Evolutionary conservation across 306 rosid species (phyloP), one percentile per base, ranked within the genome.

Genomic region (Biancaea sappan): DNA sequence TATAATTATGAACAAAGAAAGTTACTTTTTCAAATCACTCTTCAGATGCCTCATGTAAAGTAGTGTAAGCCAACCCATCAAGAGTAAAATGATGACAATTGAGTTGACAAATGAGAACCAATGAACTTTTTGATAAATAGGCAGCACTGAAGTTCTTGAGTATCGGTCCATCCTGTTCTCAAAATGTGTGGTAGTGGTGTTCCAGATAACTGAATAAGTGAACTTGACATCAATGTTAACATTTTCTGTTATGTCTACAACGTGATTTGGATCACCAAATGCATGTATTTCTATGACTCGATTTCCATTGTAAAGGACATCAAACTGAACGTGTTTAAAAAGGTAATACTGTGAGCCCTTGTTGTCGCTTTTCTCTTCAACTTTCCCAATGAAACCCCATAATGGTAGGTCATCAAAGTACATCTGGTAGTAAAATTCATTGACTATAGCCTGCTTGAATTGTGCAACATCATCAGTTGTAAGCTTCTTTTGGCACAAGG

Each of bases 341-440:
- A 91, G 85, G 85, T 82, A 85, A 76, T 82, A 88, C 35, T 78
- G 87, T 13, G 80, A 69, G 64, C 86, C 85, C 81, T 86, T 79
- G 52, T 66, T 64, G 57, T 71, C 88, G 18, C 74, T 78, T 81
- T 84, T 81, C 43, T 79, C 90, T 72, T 91, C 98, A 60, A 84
- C 71, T 84, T 86, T 88, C 29, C 98, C 96, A 44, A 93, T 18
- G 69, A 86, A 93, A 0, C 92, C 97, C 98, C 97, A 93, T 21
- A 89, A 59, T 8, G 97, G 96, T 77, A 94, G 98, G 72, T 91
- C 96, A 74, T 94, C 97, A 70, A 83, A 82, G 82, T 89, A 94
- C 92, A 91, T 89, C 86, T 94, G 97, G 71, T 86, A 91, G 88
- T 91, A 91, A 85, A 82, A 94, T 0, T 91, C 94, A n/a, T 79